Evolutionary conservation across 2,329 filamentous ascomycete genomes (phyloP).

Genomic region (Amesomyces nigricolor): DNA sequence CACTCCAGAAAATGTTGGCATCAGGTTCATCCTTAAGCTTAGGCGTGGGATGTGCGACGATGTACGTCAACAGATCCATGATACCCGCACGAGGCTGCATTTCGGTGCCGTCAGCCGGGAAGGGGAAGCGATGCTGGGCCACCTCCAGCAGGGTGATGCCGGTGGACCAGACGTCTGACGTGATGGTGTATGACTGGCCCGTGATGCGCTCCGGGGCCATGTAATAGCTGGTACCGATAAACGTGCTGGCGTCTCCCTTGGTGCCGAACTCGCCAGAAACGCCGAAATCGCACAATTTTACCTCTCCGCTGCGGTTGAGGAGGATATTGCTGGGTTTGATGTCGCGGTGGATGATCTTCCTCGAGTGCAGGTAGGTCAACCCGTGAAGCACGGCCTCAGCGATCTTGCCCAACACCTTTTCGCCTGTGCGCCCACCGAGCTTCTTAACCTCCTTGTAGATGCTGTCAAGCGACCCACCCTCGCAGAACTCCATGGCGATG

Average conservation of each 20-base stretch:
- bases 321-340: conserved; percentile 99
- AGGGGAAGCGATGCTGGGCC: conserved; percentile 97
- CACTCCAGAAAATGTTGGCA: conserved; percentile 86
- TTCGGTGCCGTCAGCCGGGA: conserved; percentile 92
- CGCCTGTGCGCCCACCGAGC: conserved; percentile 86
- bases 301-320: conserved; percentile 82
- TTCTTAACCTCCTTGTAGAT: conserved; percentile 98
- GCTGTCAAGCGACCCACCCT: conserved; percentile 90
- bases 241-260: conserved; percentile 97
- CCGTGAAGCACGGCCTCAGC: conserved; percentile 92
- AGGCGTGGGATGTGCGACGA: conserved; percentile 90
- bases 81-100: conserved; percentile 89
- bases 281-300: conserved; percentile 97
- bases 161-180: conserved; percentile 95
- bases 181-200: conserved; percentile 96
- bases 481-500: conserved; percentile 98
- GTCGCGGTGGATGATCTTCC: conserved; percentile 97
- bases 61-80: conserved; percentile 95
- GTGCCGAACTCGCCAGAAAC: conserved; percentile 97
- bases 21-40: conserved; percentile 93
- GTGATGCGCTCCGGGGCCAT: conserved; percentile 99
- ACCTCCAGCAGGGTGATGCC: conserved; percentile 97
- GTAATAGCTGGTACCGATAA: conserved; percentile 98
- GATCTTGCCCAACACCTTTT: conserved; percentile 95
- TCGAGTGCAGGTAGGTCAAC: conserved; percentile 87